Conservation (phyloP, 192 early-diverging fungal genomes). For the Thoreauomyces humboldtii region DNA sequence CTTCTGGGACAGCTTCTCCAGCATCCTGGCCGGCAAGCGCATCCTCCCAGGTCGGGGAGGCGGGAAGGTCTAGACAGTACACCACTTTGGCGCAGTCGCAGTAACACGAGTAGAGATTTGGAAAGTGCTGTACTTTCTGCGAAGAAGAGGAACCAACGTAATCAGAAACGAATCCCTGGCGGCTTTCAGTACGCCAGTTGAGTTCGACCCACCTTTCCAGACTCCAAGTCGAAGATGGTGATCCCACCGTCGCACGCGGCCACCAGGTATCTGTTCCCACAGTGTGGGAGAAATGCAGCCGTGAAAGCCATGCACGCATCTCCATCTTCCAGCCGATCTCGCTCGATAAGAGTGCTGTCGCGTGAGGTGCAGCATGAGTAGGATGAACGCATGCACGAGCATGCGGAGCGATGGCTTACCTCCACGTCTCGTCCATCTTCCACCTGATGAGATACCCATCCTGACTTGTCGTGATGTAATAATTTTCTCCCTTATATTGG, state of each 20-base stretch:
- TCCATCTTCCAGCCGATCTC: constrained; percentile 73
- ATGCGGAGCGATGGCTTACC: constrained; percentile 49
- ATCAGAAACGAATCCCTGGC: not conserved
- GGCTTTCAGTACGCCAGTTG: not conserved
- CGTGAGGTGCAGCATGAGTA: no score
- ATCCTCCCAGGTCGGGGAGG: constrained; percentile 31
- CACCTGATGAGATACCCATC: constrained; percentile 92
- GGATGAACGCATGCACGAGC: no score
- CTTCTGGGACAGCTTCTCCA: constrained; percentile 32
- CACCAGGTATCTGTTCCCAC: constrained; percentile 90
- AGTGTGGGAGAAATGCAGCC: constrained; percentile 87
- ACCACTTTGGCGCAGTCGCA: constrained; percentile 95
- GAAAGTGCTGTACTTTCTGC: constrained; percentile 55
- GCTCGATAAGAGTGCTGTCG: constrained; percentile 1
- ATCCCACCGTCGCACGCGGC: constrained; percentile 87
- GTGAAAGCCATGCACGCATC: constrained; percentile 96
- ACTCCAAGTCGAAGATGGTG: constrained; percentile 88
- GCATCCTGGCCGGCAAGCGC: constrained; percentile 13
- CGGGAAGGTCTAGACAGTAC: constrained; percentile 59
- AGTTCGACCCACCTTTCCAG: constrained; percentile 47
- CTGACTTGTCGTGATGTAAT: constrained; percentile 87
- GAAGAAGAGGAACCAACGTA: not conserved
- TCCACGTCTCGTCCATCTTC: constrained; percentile 81
- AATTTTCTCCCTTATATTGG: constrained; percentile 74
- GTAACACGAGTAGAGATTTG: constrained; percentile 82